Base-by-base conservation (phyloP, 1,284 basidiomycete species). In the Coriolopsis trogii region DNA sequence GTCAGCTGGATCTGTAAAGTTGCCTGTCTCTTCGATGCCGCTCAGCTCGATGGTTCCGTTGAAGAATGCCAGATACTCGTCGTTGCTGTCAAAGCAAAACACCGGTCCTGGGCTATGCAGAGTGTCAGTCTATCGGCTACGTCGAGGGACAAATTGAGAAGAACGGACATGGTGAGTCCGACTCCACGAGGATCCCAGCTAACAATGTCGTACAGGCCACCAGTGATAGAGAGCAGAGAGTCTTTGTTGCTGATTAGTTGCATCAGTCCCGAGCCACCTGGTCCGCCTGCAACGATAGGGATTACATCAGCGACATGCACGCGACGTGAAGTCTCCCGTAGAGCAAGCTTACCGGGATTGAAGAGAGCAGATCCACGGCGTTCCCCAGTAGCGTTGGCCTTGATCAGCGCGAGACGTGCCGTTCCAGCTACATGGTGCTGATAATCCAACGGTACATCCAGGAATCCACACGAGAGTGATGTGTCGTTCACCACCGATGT, bases 101-200 rank as follows among this genome's bases (percentile, higher is more conserved):
- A 51, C 33, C 4, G 45, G 25, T 12, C 52, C 52, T 0, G 52
- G 52, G 10, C 52, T 54, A n/a, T n/a, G n/a, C n/a, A n/a, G n/a
- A n/a, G n/a, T n/a, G n/a, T n/a, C n/a, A n/a, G n/a, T n/a, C n/a
- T 5, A 7, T 26, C 25, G 29, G 1, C 9, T 26, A 10, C 8
- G 26, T 1, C n/a, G n/a, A 30, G 13, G n/a, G 13, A 21, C 34
- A 8, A 30, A 6, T n/a, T n/a, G n/a, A 29, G 29, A 15, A 10
- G 36, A 33, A 30, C 41, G 13, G 8, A 51, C 49, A 37, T 28
- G 2, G 53, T 47, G 29, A 42, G 38, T 21, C 55, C 55, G 10
- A 53, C 47, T 1, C 56, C 54, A 21, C 49, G 53, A 28, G 51
- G 46, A 30, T 49, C 56, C 49, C 52, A 55, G 34, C 46, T 43